These are phyloP conservation scores for Starmerella vitae DNA, from an alignment of 805 yeast species.

Conservation along the genomic window DNA sequence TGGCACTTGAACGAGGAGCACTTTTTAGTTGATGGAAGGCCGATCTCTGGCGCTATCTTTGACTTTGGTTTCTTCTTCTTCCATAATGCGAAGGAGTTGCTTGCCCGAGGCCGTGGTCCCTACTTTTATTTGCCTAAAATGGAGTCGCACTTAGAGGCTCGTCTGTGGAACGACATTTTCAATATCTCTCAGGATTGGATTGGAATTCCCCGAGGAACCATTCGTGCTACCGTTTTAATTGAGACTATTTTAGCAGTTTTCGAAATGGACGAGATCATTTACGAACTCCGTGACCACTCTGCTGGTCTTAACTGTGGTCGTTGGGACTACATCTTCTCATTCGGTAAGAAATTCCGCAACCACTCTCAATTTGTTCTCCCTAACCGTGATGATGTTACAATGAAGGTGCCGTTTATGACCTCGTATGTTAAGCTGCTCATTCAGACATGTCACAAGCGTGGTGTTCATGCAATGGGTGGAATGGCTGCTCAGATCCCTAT, in stretches of 20 bases:
- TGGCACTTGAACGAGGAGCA: conserved; percentile 64
- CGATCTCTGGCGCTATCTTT: conserved; percentile 50
- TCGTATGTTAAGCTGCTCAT: conserved; percentile 52
- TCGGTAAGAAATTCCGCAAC: conserved; percentile 50
- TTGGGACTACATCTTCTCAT: conserved; percentile 65
- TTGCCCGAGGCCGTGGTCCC: conserved; percentile 50
- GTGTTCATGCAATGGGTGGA: conserved; percentile 67
- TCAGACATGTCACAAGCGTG: conserved; percentile 56
- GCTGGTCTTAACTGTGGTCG: conserved; percentile 66
- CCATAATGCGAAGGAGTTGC: conserved; percentile 50
- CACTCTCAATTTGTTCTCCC: conserved; percentile 52
- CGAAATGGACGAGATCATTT: conserved; percentile 68
- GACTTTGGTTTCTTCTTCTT: conserved; percentile 59
- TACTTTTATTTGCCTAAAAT: conserved; percentile 63
- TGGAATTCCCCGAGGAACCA: conserved; percentile 52
- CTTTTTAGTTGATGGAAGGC: conserved; percentile 52
- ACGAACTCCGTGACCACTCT: conserved; percentile 56
- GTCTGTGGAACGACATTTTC: conserved; percentile 63
- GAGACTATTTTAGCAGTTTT: conserved; percentile 63
- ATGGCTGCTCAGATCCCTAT: conserved; percentile 71
- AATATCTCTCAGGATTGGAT: conserved; percentile 50
- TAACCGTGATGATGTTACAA: conserved; percentile 55
- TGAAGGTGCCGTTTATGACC: conserved; percentile 57
- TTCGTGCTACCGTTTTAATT: conserved; percentile 57
- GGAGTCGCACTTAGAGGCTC: conserved; percentile 66